Conservation (phyloP, 169 alveolate species). For the Cystoisospora suis region DNA sequence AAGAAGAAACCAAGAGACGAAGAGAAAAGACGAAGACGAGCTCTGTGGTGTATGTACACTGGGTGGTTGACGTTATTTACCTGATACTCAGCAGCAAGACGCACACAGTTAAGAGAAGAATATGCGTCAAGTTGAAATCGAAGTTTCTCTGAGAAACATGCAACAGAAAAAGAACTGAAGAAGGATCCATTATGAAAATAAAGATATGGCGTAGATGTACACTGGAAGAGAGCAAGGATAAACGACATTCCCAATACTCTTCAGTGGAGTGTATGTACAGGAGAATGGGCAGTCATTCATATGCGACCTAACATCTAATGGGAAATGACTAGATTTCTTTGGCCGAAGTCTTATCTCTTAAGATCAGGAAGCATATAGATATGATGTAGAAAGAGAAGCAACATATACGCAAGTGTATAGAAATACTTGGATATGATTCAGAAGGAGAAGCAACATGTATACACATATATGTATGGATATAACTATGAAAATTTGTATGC, state of each 20-base stretch:
- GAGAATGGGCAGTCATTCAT: background rate
- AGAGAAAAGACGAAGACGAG: background rate
- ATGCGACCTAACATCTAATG: background rate
- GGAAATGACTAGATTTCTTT: no score
- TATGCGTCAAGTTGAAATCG: slow-evolving; percentile 73
- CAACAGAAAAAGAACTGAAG: background rate
- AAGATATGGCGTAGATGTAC: no score
- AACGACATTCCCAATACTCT: no score
- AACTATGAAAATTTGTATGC: background rate
- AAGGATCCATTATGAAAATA: background rate
- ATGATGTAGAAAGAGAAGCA: no score
- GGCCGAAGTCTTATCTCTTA: no score
- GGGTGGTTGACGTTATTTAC: slow-evolving; percentile 4
- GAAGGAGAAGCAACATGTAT: background rate
- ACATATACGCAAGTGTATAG: background rate
- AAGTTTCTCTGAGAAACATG: slow-evolving; percentile 55
- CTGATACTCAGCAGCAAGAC: slow-evolving; percentile 71
- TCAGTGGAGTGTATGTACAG: no score
- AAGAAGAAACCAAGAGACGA: background rate
- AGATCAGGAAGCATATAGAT: no score
- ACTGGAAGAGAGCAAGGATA: no score
- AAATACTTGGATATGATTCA: background rate
- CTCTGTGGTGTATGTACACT: background rate
- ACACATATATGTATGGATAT: background rate
- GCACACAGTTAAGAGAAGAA: slow-evolving; percentile 70